phyloP scores from a whole-genome alignment of 148 eudicot genomes.

The Persicaria tinctoria region DNA sequence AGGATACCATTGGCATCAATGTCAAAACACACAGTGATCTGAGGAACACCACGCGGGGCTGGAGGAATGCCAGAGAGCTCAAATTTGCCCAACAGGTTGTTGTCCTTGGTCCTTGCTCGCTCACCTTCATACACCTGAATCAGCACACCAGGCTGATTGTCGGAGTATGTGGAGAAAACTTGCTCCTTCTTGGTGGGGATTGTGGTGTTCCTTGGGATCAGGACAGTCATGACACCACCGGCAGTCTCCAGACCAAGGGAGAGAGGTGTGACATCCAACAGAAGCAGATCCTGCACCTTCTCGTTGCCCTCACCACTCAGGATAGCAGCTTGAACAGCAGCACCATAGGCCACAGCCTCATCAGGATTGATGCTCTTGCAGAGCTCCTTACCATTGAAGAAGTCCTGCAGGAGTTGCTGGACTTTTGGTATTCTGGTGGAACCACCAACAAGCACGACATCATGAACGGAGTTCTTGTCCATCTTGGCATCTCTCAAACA shows the following conservation, averaged over 20 bases:
- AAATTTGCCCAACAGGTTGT: slow-evolving; percentile 15
- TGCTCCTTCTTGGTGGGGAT: slow-evolving; percentile 19
- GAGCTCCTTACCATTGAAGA: slow-evolving; percentile 18
- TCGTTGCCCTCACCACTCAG: slow-evolving; percentile 11
- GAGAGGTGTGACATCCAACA: slow-evolving; percentile 13
- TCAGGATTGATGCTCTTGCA: slow-evolving; percentile 18
- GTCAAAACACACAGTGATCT: slow-evolving; percentile 14
- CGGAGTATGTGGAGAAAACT: slow-evolving; percentile 13
- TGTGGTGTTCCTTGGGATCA: slow-evolving; percentile 16
- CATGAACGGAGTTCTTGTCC: slow-evolving; percentile 16
- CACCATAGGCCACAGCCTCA: slow-evolving; percentile 17
- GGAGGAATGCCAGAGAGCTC: slow-evolving; percentile 15
- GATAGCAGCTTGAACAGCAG: slow-evolving; percentile 15
- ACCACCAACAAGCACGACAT: slow-evolving; percentile 17
- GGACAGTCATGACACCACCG: slow-evolving; percentile 16
- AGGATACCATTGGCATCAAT: slow-evolving; percentile 15
- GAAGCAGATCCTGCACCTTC: slow-evolving; percentile 11
- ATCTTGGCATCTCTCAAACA: slow-evolving; percentile 14
- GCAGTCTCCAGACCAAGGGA: slow-evolving; percentile 16
- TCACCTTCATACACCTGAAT: slow-evolving; percentile 17
- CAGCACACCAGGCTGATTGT: slow-evolving; percentile 17
- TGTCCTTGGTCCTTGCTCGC: slow-evolving; percentile 17
- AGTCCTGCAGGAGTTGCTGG: slow-evolving; percentile 13
- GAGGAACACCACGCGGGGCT: slow-evolving; percentile 13
- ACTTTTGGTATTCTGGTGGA: slow-evolving; percentile 15